Base-by-base conservation (phyloP, 2,329 filamentous ascomycete species). In the Sphaceloma murrayae region DNA sequence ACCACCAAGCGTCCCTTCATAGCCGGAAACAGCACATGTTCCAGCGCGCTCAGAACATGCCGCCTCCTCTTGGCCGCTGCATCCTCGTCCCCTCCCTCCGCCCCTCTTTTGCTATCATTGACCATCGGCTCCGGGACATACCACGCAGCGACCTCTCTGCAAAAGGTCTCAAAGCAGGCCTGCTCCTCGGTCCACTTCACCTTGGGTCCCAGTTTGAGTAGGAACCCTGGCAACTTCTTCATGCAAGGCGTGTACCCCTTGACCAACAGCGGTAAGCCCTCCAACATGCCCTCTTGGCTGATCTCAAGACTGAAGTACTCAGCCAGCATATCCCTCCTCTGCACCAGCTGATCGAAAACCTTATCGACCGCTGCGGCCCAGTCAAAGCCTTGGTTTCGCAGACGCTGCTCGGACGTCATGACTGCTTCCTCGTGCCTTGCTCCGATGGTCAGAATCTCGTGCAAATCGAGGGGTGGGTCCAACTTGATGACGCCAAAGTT, bases 301-400 rank as follows among this genome's bases (percentile, higher is more conserved):
- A 98, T 78, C 45, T 89, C 80, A 33, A 98, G 67, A 1, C 81
- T 82, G 62, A 98, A 96, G 63, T 98, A 98, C 62, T 98, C 91
- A 2, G 75, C 69, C 1, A 98, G 73, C 85, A 98, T 93, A 55
- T 89, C 82, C 26, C 83, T 74, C 8, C 82, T 76, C 51, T 80
- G 75, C 22, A 93, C 72, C 2, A 96, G 69, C 52, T 87, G 80
- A 2, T 70, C 62, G 0, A 73, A 67, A 3, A 94, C 80, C 2
- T 72, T 69, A 3, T 77, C 67, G 1, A 85, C 77, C 0, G 87
- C 75, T 26, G 77, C 71, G 0, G 75, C 67, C 52, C 81, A 76
- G 30, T 87, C 75, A 22, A 84, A 74, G n/a, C 77, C 73, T 17
- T 72, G 62, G 6, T 58, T 53, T 8, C 19, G n/a, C 13, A 21